Evolutionary conservation across 2,329 filamentous ascomycete genomes (phyloP).

Genomic region (Neopestalotiopsis clavispora): DNA sequence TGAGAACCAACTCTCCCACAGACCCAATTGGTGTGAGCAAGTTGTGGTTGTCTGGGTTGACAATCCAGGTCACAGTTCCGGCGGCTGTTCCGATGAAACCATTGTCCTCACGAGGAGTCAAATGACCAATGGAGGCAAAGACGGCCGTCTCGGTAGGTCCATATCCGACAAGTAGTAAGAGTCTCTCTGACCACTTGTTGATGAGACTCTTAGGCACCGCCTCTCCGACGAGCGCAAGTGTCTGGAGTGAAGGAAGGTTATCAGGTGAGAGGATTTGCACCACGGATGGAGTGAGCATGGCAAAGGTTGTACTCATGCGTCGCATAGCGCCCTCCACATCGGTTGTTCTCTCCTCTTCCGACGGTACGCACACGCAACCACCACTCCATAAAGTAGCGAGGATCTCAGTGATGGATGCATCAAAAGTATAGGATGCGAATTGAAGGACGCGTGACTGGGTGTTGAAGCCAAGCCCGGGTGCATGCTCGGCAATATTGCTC

Average conservation of each 20-base stretch:
- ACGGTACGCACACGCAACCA: constrained; percentile 15
- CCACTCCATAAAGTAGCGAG: constrained; percentile 8
- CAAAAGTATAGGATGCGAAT: constrained; percentile 17
- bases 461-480: constrained; percentile 7
- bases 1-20: constrained; percentile 25
- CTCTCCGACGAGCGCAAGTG: constrained; percentile 12
- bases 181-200: constrained; percentile 3
- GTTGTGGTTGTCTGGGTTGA: constrained; percentile 17
- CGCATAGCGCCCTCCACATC: constrained; percentile 8
- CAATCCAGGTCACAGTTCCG: constrained; percentile 17
- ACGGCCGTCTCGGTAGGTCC: constrained; percentile 16
- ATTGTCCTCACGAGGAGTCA: constrained; percentile 3
- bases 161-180: constrained; percentile 5
- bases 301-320: not conserved
- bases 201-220: constrained; percentile 9
- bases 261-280: constrained; percentile 9
- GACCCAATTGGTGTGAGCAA: constrained; percentile 21
- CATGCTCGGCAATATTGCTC: constrained; percentile 3
- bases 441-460: constrained; percentile 6
- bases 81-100: constrained; percentile 34
- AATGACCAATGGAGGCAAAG: constrained; percentile 9
- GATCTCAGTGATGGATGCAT: constrained; percentile 14
- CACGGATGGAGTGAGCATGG: constrained; percentile 15
- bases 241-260: constrained; percentile 1
- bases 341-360: constrained; percentile 12